Evolutionary conservation across 768 basidiomycete genomes (phyloP), one percentile per base, ranked within the genome.

Genomic region (Xerocomellus dryophilus): DNA sequence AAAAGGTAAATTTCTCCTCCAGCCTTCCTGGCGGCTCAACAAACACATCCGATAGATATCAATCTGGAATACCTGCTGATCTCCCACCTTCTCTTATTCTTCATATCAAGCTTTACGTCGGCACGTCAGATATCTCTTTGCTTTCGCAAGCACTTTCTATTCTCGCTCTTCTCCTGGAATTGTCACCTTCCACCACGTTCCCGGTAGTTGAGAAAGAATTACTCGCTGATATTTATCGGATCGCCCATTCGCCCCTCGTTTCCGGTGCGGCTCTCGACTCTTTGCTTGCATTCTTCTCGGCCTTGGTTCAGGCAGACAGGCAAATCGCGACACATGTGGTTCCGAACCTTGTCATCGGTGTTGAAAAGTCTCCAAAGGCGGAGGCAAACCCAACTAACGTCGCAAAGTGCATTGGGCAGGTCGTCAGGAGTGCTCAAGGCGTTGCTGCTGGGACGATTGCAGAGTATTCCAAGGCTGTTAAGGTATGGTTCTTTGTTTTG

Each of bases 401-500:
- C 14, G 90, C 94, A 32, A 88, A 84, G 64, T 93, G 89, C 58
- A 77, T 98, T 15, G 93, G 90, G 0, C 84, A 86, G 51, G 84
- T 96, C 55, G 89, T 95, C 21, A 82, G 76, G 65, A 83, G 81
- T 57, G 75, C 84, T 34, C 85, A 81, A 29, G 78, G 76, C 18
- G 78, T 93, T 35, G 88, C 90, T 14, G 89, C 90, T 0, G 90
- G 88, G 17, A 85, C 89, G 5, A 88, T 97, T 55, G 86, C 86
- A 0, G 88, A 92, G 67, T 95, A 92, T 64, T 83, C 86, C 3
- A 93, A 88, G 67, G 74, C 83, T 47, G 71, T 98, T 63, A 90
- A 87, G 80, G 93, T 88, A 55, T 23, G 61, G 35, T 53, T 43
- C 4, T 31, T 27, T 34, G 21, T 47, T n/a, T 27, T 55, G 27